Conservation (phyloP, 345 rosid genomes). For the Firmiana major region DNA sequence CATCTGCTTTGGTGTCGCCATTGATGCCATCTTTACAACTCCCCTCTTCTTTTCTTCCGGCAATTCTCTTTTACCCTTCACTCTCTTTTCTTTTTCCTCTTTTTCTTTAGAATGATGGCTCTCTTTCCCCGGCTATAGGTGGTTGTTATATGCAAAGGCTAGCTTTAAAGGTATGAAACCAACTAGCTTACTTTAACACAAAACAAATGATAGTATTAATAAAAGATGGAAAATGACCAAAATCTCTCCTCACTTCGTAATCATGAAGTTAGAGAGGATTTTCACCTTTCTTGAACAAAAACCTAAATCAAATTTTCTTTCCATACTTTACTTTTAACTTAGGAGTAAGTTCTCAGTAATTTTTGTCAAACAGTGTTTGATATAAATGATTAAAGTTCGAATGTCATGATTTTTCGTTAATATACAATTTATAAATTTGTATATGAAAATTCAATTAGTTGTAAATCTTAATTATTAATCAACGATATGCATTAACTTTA, state of each 20-base stretch:
- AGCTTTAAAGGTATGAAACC: constrained; percentile 35
- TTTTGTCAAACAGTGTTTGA: no score
- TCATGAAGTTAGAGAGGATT: constrained; percentile 25
- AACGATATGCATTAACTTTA: no score
- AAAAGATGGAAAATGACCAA: constrained; percentile 24
- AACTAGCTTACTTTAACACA: constrained; percentile 26
- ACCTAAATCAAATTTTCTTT: constrained; percentile 17
- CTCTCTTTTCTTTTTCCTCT: not conserved
- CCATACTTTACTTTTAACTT: constrained; percentile 15
- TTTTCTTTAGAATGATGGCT: constrained; percentile 28
- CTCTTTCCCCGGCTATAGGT: constrained; percentile 32
- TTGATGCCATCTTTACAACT: constrained; percentile 10
- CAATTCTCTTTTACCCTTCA: constrained; percentile 12
- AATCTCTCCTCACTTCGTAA: constrained; percentile 22
- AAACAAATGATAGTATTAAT: constrained; percentile 9
- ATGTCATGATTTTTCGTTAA: no score
- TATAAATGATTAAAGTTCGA: no score
- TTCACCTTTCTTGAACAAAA: constrained; percentile 31
- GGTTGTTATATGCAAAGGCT: constrained; percentile 24
- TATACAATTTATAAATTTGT: no score
- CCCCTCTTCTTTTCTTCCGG: not conserved
- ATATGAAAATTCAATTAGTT: no score
- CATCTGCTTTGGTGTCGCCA: constrained; percentile 50
- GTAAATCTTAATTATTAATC: no score
- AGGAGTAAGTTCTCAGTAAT: not conserved